These are phyloP conservation scores for Cutaneotrichosporon cutaneum DNA, from an alignment of 1,284 basidiomycete genomes.

Conservation along the genomic window DNA sequence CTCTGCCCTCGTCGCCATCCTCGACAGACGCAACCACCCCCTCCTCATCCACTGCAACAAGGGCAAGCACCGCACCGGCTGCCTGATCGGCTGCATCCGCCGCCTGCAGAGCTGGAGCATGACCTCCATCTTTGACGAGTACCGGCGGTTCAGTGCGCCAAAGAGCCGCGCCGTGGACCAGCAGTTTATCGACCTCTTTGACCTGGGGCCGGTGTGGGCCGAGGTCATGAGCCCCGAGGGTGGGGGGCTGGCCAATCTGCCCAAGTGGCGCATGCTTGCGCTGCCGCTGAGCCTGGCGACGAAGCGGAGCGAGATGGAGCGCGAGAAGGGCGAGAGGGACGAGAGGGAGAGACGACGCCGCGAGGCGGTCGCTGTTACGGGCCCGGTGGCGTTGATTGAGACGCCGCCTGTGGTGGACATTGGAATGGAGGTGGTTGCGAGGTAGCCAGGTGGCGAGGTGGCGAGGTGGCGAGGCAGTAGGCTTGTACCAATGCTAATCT, in stretches of 20 bases:
- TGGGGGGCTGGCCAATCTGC: slow-evolving; percentile 42
- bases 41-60: slow-evolving; percentile 62
- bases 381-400: slow-evolving; percentile 9
- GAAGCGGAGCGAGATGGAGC: slow-evolving; percentile 14
- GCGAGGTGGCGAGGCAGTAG: not conserved
- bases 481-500: not conserved
- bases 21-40: slow-evolving; percentile 59
- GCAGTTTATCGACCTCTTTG: slow-evolving; percentile 59
- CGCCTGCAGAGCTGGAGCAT: slow-evolving; percentile 59
- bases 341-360: not conserved
- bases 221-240: slow-evolving; percentile 31
- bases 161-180: slow-evolving; percentile 59
- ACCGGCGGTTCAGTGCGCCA: slow-evolving; percentile 57
- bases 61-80: slow-evolving; percentile 61
- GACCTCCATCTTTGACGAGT: slow-evolving; percentile 60
- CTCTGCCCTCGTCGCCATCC: slow-evolving; percentile 56
- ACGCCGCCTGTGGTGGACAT: slow-evolving; percentile 3
- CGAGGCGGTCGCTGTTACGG: not conserved
- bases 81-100: slow-evolving; percentile 59
- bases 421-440: slow-evolving; percentile 16
- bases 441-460: not conserved
- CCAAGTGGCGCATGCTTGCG: slow-evolving; percentile 43
- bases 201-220: slow-evolving; percentile 44
- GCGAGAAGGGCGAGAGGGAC: slow-evolving; percentile 10
- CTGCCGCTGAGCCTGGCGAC: slow-evolving; percentile 27